Conservation (phyloP, 2,329 filamentous ascomycete genomes). For the Podosphaera fusca region DNA sequence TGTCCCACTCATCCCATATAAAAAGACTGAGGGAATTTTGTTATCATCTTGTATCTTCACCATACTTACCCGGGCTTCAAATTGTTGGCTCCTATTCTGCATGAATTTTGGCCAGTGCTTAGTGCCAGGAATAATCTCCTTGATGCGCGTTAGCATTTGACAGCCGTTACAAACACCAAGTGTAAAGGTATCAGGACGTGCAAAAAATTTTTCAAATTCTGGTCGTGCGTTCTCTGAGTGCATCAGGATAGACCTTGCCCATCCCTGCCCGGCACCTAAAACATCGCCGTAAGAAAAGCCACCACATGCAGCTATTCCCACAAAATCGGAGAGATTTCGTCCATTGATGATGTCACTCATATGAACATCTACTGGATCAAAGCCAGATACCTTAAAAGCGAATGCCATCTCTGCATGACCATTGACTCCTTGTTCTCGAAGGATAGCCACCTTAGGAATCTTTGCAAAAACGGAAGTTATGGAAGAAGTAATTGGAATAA, state of each 20-base stretch:
- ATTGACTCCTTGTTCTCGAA: conserved; percentile 90
- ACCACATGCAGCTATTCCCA: conserved; percentile 79
- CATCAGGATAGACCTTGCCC: conserved; percentile 81
- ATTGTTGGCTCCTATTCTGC: conserved; percentile 65
- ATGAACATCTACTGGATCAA: conserved; percentile 79
- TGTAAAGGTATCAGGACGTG: conserved; percentile 69
- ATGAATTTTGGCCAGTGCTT: conserved; percentile 69
- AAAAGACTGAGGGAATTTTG: conserved; percentile 50
- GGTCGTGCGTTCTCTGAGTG: conserved; percentile 48
- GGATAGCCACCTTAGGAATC: conserved; percentile 60
- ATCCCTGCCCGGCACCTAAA: conserved; percentile 84
- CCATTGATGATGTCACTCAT: conserved; percentile 81
- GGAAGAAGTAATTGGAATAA: conserved; percentile 37
- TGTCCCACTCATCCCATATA: conserved; percentile 68
- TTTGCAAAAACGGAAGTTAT: conserved; percentile 30
- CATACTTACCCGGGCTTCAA: conserved; percentile 75
- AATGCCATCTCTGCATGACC: conserved; percentile 96
- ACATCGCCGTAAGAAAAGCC: conserved; percentile 84
- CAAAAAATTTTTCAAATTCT: conserved; percentile 71
- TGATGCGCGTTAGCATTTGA: conserved; percentile 72
- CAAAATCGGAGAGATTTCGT: conserved; percentile 59
- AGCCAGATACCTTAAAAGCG: conserved; percentile 76
- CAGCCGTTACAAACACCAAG: conserved; percentile 95
- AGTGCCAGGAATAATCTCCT: conserved; percentile 68
- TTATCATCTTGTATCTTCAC: conserved; percentile 48